These are phyloP conservation scores for Bolboschoenus planiculmis DNA, from an alignment of 176 grass and related monocot species.

Conservation along the genomic window DNA sequence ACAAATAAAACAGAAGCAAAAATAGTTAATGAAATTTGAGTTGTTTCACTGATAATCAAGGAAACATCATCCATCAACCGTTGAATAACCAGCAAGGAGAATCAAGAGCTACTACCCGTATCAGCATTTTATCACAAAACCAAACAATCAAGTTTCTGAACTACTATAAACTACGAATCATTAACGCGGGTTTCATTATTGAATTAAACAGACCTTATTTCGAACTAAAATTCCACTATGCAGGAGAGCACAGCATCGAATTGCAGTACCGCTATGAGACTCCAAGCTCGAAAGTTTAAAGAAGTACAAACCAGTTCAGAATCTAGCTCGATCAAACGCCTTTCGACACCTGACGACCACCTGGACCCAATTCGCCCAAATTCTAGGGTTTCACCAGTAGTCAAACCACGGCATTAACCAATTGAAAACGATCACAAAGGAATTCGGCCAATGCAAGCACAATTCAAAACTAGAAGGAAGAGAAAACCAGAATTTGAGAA, in stretches of 20 bases:
- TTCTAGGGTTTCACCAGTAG: slow-evolving; percentile 15
- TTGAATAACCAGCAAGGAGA: neutral
- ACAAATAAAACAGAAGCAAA: neutral
- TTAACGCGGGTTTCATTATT: neutral
- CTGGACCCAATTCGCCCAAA: slow-evolving; percentile 2
- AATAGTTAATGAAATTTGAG: neutral
- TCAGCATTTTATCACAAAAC: neutral
- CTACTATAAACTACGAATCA: neutral
- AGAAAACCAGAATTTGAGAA: neutral
- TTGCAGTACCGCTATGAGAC: neutral
- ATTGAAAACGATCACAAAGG: neutral
- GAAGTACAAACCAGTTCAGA: neutral
- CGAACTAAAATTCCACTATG: neutral
- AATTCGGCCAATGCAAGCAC: neutral
- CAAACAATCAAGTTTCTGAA: neutral
- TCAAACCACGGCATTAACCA: slow-evolving; percentile 18
- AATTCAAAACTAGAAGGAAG: neutral
- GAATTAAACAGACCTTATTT: neutral
- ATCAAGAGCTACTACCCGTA: too few relatives aligned
- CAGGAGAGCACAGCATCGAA: neutral
- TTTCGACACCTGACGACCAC: neutral
- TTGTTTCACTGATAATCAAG: neutral
- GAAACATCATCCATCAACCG: neutral
- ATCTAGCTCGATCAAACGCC: neutral
- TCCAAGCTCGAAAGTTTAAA: neutral